Evolutionary conservation across 78 protist genomes (phyloP), one percentile per base, ranked within the genome.

Genomic region (Dictyostelium purpureum): DNA sequence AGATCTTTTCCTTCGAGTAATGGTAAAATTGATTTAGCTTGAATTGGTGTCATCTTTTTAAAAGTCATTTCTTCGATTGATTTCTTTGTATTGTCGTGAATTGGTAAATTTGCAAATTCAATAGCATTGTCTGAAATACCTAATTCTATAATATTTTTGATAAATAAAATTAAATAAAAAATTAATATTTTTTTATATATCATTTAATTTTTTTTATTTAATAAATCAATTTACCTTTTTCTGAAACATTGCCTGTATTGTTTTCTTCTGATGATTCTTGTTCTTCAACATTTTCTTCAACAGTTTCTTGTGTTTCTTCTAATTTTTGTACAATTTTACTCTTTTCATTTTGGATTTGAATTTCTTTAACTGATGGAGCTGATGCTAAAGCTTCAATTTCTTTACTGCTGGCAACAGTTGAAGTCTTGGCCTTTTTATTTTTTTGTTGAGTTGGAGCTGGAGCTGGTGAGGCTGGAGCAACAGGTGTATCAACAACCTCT

Each of bases 21-120:
- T 51, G 96, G 97, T 14, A 99, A 98, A 14, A 99, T 92, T 11
- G 97, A 28, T 75, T 88, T 67, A 11, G 96, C 93, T 82, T 98
- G 99, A 57, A 99, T 77, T 79, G 96, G 97, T 26, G 98, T 97
- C 98, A 98, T 96, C 28, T 77, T 56, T n/a, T 85, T 77, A 89
- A 97, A 95, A 28, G 96, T 96, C 96, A 96, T 83, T 40, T 89
- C 97, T 26, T 21, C 85, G 24, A 97, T 73, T 6, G 96, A 97
- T 37, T 66, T 66, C 83, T 76, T 79, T 56, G 96, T 90, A 79
- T 77, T 65, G 33, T 79, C 95, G 7, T 77, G 70, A 66, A 97
- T 73, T 33, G 79, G 63, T 59, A 97, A 89, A 45, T 51, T 3
- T n/a, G 24, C 66, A 74, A 96, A 97, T 47, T 38, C 76, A 59